These are phyloP conservation scores for Avena sativa DNA, from an alignment of 176 grass and related monocot species.

Conservation along the genomic window DNA sequence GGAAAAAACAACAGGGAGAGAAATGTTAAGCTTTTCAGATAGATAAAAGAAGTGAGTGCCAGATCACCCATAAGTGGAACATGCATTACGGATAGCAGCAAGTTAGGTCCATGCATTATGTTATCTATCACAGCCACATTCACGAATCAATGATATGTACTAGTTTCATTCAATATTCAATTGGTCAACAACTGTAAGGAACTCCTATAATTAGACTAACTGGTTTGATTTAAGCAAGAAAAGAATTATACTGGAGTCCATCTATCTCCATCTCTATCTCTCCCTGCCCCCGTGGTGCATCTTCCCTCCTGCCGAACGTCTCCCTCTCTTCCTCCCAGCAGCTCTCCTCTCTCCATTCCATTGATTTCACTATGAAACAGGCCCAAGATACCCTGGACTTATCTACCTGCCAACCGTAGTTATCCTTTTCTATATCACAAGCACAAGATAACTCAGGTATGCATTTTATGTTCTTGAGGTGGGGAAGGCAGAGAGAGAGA, in stretches of 20 bases:
- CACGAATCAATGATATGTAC: conserved; percentile 13
- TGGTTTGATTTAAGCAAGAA: conserved; percentile 29
- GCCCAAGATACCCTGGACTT: neutral
- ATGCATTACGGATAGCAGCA: neutral
- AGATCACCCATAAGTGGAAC: neutral
- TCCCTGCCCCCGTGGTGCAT: neutral
- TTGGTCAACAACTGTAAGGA: neutral
- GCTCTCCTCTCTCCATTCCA: conserved; percentile 17
- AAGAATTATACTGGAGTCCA: conserved; percentile 28
- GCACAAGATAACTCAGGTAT: neutral
- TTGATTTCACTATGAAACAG: conserved; percentile 2
- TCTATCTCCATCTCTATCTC: conserved; percentile 10
- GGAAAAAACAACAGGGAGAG: conserved; percentile 17
- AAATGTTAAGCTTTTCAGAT: conserved; percentile 26
- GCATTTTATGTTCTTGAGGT: conserved; percentile 29
- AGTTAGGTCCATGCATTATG: conserved; percentile 18
- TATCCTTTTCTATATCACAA: neutral
- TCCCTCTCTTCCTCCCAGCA: conserved; percentile 2
- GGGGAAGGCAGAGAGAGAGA: neutral
- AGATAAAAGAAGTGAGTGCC: conserved; percentile 15
- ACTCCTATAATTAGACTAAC: conserved; percentile 10
- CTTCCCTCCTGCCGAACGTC: conserved; percentile 6
- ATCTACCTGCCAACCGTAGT: neutral
- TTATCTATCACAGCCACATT: conserved; percentile 27
- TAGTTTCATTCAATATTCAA: conserved; percentile 25